These are phyloP conservation scores for Aspergillus sclerotiicarbonarius DNA, from an alignment of 495 filamentous ascomycete species.

Conservation along the genomic window DNA sequence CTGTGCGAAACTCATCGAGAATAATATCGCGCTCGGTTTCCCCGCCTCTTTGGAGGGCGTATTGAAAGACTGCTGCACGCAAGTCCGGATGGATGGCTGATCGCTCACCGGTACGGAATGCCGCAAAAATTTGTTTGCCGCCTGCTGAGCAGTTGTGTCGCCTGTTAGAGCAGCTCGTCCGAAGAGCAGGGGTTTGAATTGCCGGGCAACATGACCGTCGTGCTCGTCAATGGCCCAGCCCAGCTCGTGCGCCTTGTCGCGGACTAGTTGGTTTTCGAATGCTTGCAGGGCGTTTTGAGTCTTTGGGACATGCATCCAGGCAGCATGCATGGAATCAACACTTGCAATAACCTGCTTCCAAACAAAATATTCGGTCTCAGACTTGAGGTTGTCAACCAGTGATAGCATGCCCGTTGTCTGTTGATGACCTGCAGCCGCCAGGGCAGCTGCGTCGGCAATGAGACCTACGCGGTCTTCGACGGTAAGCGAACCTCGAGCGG, in stretches of 20 bases:
- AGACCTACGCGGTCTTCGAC: conserved; percentile 93
- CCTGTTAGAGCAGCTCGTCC: conserved; percentile 58
- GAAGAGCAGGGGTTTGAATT: conserved; percentile 70
- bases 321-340: conserved; percentile 68
- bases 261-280: conserved; percentile 75
- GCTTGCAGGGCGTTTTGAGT: conserved; percentile 71
- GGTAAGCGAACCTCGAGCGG: conserved; percentile 75
- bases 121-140: conserved; percentile 63
- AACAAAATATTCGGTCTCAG: conserved; percentile 84
- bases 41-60: conserved; percentile 59
- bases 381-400: conserved; percentile 78
- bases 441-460: conserved; percentile 90
- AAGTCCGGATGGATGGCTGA: conserved; percentile 67
- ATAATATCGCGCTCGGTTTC: conserved; percentile 68
- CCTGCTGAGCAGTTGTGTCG: conserved; percentile 56
- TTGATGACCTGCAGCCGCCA: conserved; percentile 88
- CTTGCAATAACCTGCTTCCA: conserved; percentile 88
- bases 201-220: conserved; percentile 87
- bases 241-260: conserved; percentile 73
- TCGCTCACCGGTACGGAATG: conserved; percentile 56
- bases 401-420: conserved; percentile 88
- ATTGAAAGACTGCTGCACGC: conserved; percentile 59
- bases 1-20: conserved; percentile 75
- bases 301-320: conserved; percentile 72
- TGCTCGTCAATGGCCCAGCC: conserved; percentile 83